Conservation (phyloP, 768 basidiomycete genomes). For the Boletus fagicola region DNA sequence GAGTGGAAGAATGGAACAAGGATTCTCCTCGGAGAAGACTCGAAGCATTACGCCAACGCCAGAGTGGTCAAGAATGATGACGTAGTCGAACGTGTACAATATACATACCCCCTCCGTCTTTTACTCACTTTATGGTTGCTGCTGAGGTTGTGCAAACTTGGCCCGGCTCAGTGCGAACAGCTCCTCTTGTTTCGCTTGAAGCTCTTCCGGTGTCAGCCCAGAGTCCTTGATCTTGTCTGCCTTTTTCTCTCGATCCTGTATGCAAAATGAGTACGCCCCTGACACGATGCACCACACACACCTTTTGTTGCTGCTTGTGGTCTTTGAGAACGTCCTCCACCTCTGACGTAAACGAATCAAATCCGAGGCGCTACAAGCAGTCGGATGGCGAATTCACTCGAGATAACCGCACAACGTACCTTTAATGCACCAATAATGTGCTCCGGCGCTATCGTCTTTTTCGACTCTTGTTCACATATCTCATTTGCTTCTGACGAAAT, state of each 20-base stretch:
- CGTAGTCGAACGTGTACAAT: conserved; percentile 30
- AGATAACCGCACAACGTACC: conserved; percentile 41
- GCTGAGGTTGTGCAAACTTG: conserved; percentile 65
- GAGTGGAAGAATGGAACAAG: conserved; percentile 62
- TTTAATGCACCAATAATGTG: conserved; percentile 92
- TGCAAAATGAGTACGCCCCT: conserved; percentile 4
- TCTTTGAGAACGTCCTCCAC: conserved; percentile 93
- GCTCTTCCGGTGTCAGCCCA: conserved; percentile 88
- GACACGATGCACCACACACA: conserved; percentile 31
- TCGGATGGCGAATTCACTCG: conserved; percentile 1
- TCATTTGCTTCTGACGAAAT: conserved; percentile 98
- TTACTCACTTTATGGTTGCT: conserved; percentile 24
- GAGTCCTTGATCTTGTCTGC: conserved; percentile 85
- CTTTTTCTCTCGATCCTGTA: conserved; percentile 87
- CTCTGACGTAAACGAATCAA: conserved; percentile 86
- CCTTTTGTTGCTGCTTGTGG: conserved; percentile 95
- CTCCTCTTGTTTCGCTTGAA: conserved; percentile 82
- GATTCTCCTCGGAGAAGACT: conserved; percentile 61
- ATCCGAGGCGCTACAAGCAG: conserved; percentile 74
- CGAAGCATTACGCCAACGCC: conserved; percentile 46
- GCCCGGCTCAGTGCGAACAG: conserved; percentile 91
- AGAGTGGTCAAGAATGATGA: conserved; percentile 33
- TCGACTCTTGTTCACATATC: conserved; percentile 95
- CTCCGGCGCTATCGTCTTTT: conserved; percentile 98
- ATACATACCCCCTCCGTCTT: conserved; percentile 9